Evolutionary conservation across 306 rosid genomes (phyloP).

Genomic region (Gastrolobium villosum): DNA sequence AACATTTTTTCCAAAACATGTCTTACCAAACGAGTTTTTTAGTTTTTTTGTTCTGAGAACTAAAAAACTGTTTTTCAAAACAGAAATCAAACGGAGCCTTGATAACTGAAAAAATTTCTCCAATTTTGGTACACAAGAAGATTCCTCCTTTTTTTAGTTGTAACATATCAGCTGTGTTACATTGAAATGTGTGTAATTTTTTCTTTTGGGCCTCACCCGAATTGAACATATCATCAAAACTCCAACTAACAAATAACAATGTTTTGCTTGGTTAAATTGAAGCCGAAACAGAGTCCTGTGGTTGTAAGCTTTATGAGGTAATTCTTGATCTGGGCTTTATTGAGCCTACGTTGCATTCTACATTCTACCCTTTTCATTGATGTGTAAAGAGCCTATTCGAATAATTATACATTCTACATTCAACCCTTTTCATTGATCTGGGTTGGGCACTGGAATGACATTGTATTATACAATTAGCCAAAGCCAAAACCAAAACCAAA

Average conservation of each 20-base stretch:
- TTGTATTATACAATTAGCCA: neutral
- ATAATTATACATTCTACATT: neutral
- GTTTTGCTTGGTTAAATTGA: neutral
- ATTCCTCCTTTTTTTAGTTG: neutral
- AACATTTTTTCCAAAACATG: too few relatives aligned
- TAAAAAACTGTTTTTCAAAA: too few relatives aligned
- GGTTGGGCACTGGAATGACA: neutral
- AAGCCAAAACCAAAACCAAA: neutral
- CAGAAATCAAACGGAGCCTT: too few relatives aligned
- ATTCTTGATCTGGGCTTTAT: constrained; percentile 11
- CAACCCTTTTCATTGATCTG: neutral
- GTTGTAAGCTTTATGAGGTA: neutral
- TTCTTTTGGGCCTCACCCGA: neutral
- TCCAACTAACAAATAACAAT: neutral
- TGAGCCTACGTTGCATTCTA: neutral
- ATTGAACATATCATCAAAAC: neutral
- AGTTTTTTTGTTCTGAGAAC: too few relatives aligned
- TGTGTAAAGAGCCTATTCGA: too few relatives aligned
- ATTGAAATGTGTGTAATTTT: neutral
- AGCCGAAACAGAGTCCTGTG: neutral
- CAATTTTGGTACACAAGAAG: neutral
- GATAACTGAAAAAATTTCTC: neutral
- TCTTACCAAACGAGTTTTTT: too few relatives aligned
- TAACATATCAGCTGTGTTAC: neutral
- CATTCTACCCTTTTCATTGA: neutral